phyloP scores from a whole-genome alignment of 306 rosid species.

The Dicorynia guianensis region DNA sequence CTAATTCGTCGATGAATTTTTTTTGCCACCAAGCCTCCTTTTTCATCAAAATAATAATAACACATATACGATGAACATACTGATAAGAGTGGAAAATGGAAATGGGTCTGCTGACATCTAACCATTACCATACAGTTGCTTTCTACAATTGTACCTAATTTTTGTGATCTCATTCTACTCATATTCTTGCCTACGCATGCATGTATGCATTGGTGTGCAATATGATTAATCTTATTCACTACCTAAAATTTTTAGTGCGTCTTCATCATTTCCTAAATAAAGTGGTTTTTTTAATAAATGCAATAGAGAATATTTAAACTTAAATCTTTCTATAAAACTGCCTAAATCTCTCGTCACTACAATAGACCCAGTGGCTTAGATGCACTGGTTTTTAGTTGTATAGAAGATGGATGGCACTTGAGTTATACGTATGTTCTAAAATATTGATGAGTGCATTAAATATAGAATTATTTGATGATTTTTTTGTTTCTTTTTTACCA shows the following conservation, averaged over 20 bases:
- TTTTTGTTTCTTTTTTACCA: too few relatives aligned
- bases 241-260: neutral
- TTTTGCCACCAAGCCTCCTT: neutral
- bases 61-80: neutral
- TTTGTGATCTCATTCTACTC: neutral
- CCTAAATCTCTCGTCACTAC: too few relatives aligned
- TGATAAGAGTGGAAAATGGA: neutral
- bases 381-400: too few relatives aligned
- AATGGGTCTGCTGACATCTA: neutral
- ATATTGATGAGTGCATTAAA: too few relatives aligned
- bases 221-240: constrained; percentile 1
- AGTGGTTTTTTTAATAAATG: too few relatives aligned
- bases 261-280: too few relatives aligned
- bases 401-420: too few relatives aligned
- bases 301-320: too few relatives aligned
- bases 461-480: too few relatives aligned
- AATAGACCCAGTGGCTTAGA: too few relatives aligned
- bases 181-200: constrained; percentile 21
- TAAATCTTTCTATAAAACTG: too few relatives aligned
- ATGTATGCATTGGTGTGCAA: constrained; percentile 14
- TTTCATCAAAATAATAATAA: neutral
- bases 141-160: neutral
- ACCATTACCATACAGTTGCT: constrained; percentile 5
- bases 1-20: neutral
- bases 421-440: too few relatives aligned